Conservation (phyloP, 2,329 filamentous ascomycete genomes). For the Trichoderma sp. region DNA sequence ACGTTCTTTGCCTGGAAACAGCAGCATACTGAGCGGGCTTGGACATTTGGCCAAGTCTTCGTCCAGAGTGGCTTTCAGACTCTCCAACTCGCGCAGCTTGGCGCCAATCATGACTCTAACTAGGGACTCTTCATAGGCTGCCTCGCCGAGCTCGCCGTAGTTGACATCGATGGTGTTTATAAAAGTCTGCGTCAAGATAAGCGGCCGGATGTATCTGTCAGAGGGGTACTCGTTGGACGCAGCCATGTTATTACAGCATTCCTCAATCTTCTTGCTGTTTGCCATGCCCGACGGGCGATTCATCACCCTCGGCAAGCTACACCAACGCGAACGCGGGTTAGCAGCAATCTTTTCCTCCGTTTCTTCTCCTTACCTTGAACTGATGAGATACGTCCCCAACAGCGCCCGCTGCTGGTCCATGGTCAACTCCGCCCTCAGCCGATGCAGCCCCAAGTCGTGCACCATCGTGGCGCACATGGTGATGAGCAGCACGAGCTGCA, state of each 20-base stretch:
- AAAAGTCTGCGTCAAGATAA: constrained; percentile 13
- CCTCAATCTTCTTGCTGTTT: constrained; percentile 5
- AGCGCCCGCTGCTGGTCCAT: constrained; percentile 22
- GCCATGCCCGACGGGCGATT: constrained; percentile 3
- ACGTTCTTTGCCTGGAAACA: not conserved
- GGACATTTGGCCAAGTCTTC: constrained; percentile 7
- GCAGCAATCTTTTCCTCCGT: no score
- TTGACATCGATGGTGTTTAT: constrained; percentile 3
- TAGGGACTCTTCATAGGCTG: not conserved
- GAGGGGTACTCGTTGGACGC: constrained; percentile 21
- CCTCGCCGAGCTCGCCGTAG: constrained; percentile 1
- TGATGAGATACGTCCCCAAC: constrained; percentile 22
- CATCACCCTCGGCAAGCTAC: not conserved
- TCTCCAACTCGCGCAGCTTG: constrained; percentile 4
- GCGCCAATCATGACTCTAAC: constrained; percentile 2
- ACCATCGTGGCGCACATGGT: constrained; percentile 19
- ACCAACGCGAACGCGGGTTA: no score
- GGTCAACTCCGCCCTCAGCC: not conserved
- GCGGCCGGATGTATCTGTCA: constrained; percentile 21
- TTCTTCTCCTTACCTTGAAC: constrained; percentile 1
- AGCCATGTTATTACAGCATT: constrained; percentile 17
- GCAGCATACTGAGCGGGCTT: not conserved
- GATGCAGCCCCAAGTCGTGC: constrained; percentile 18
- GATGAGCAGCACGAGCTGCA: constrained; percentile 19
- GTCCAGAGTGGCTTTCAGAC: not conserved